These are phyloP conservation scores for Yamadazyma akitaensis DNA, from an alignment of 805 yeast genomes.

Conservation along the genomic window DNA sequence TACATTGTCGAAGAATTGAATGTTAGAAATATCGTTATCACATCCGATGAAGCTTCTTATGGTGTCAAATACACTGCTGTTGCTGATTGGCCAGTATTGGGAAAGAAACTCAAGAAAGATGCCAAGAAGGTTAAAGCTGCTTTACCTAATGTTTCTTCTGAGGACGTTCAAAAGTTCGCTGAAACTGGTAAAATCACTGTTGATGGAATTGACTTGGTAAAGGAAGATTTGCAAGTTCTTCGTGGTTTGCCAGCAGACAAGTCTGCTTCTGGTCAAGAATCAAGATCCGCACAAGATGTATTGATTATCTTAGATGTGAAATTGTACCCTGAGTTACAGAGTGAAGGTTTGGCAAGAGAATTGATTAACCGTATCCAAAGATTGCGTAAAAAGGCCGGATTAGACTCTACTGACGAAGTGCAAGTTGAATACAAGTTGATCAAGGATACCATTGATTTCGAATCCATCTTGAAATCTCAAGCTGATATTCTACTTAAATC, in stretches of 20 bases:
- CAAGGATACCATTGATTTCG: constrained; percentile 65
- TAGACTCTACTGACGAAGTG: constrained; percentile 94
- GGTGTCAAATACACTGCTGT: constrained; percentile 91
- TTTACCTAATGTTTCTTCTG: constrained; percentile 76
- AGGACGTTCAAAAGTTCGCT: constrained; percentile 74
- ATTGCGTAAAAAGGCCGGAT: constrained; percentile 92
- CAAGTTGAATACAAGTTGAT: constrained; percentile 71
- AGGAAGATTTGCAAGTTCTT: constrained; percentile 85
- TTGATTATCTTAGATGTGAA: constrained; percentile 86
- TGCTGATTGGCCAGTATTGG: constrained; percentile 99
- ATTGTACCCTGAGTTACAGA: constrained; percentile 80
- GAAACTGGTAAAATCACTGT: constrained; percentile 73
- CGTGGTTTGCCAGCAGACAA: constrained; percentile 79
- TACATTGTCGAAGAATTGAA: constrained; percentile 91
- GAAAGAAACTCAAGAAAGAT: constrained; percentile 94
- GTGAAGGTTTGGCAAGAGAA: constrained; percentile 96
- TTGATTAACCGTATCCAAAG: constrained; percentile 95
- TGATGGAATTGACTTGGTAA: constrained; percentile 82
- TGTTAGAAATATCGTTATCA: constrained; percentile 81
- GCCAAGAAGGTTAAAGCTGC: constrained; percentile 94
- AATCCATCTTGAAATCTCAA: constrained; percentile 59
- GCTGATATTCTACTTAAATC: constrained; percentile 70
- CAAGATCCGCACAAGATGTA: constrained; percentile 85
- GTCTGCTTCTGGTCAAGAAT: constrained; percentile 70
- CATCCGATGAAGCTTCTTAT: constrained; percentile 86